Conservation (phyloP, 768 basidiomycete species). For the Stropharia rugosoannulata region DNA sequence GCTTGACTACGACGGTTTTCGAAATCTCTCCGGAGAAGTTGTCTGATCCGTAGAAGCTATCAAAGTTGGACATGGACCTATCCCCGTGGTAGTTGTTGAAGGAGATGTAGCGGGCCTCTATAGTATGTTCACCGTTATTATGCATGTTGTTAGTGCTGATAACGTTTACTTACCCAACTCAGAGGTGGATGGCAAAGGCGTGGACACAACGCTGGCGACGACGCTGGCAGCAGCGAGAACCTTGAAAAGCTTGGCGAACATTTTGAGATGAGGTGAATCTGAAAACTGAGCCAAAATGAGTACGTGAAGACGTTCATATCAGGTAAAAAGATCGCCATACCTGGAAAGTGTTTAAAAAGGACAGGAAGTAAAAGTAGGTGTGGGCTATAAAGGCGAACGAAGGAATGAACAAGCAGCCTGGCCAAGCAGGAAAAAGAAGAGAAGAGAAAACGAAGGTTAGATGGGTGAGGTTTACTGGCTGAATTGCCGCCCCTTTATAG, state of each 20-base stretch:
- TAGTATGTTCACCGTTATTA: background rate
- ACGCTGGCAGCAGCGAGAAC: constrained; percentile 28
- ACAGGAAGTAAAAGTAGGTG: constrained; percentile 26
- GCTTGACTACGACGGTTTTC: constrained; percentile 24
- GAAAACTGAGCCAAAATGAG: constrained; percentile 10
- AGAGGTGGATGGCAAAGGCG: constrained; percentile 12
- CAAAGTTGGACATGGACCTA: constrained; percentile 36
- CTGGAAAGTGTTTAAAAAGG: constrained; percentile 19
- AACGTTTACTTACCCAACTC: constrained; percentile 10
- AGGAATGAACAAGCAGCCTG: constrained; percentile 32
- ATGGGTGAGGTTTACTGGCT: constrained; percentile 17
- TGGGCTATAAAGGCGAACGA: constrained; percentile 22
- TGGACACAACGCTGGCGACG: constrained; percentile 26
- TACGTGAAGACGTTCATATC: constrained; percentile 8
- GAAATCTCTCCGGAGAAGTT: constrained; percentile 38
- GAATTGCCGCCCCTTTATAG: constrained; percentile 8
- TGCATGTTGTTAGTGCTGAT: background rate
- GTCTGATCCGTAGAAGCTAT: constrained; percentile 44
- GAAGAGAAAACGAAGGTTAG: constrained; percentile 24
- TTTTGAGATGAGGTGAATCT: constrained; percentile 30
- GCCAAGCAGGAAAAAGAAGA: constrained; percentile 24
- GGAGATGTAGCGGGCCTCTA: constrained; percentile 15
- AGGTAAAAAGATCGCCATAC: constrained; percentile 11
- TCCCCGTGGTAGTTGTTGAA: constrained; percentile 40
- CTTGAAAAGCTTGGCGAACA: constrained; percentile 35